Conservation (phyloP, 2,329 filamentous ascomycete species). For the Colletotrichum sp. region DNA sequence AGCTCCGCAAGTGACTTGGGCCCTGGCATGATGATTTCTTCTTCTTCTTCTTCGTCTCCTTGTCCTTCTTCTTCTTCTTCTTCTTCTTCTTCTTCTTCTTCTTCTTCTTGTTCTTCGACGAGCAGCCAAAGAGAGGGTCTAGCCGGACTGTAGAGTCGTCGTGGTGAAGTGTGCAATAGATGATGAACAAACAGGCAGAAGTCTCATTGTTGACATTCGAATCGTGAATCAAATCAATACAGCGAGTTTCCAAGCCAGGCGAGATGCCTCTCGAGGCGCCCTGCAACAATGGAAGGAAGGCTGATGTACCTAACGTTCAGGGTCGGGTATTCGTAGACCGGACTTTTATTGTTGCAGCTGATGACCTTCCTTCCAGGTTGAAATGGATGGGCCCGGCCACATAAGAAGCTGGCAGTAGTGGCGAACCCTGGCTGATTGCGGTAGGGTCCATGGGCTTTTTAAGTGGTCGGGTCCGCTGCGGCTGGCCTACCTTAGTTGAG, state of each 20-base stretch:
- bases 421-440: not conserved
- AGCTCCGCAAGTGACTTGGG: conserved; percentile 56
- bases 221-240: not conserved
- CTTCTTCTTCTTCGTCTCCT: not conserved
- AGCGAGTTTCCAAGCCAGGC: not conserved
- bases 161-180: not conserved
- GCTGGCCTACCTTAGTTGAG: not conserved
- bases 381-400: not conserved
- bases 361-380: not conserved
- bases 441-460: not conserved
- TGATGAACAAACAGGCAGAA: not conserved
- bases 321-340: not conserved
- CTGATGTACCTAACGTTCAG: not conserved
- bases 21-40: not conserved
- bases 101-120: not conserved
- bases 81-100: not conserved
- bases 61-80: not conserved
- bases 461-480: not conserved
- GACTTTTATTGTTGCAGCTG: not conserved
- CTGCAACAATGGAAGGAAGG: not conserved
- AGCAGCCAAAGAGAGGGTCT: not conserved
- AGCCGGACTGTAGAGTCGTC: not conserved
- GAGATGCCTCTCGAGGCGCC: not conserved
- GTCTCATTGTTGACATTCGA: not conserved
- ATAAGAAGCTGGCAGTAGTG: not conserved